Evolutionary conservation across 2,329 filamentous ascomycete genomes (phyloP).

Genomic region (Shiraia sp.): DNA sequence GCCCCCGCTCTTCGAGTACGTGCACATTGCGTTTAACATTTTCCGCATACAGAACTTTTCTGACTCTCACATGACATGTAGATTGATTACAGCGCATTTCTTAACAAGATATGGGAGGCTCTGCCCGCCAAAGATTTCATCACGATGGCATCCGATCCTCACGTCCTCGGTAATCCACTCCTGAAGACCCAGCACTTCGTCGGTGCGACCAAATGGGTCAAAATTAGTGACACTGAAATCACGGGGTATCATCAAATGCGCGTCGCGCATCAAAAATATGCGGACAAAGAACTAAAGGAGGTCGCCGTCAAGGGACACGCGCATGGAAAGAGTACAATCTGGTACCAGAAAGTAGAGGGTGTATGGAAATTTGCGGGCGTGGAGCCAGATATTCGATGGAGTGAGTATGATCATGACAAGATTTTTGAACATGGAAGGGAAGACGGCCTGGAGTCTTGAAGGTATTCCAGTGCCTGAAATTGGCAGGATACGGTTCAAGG

Average conservation of each 20-base stretch:
- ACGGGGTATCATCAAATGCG: constrained; percentile 13
- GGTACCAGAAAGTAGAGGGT: constrained; percentile 7
- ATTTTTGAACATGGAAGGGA: too few species aligned
- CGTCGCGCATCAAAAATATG: constrained; percentile 10
- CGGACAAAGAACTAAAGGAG: constrained; percentile 3
- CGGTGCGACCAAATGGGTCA: constrained; percentile 9
- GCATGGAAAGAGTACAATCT: constrained; percentile 2
- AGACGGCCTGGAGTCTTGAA: too few species aligned
- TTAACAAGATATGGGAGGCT: constrained; percentile 11
- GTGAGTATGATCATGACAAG: constrained; percentile 13
- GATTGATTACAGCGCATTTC: constrained; percentile 9
- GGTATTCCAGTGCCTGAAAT: too few species aligned
- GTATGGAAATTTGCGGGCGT: constrained; percentile 8
- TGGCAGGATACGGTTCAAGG: too few species aligned
- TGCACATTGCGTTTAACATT: background rate
- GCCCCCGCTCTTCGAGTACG: constrained; percentile 6
- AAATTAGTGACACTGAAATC: constrained; percentile 2
- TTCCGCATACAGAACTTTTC: background rate
- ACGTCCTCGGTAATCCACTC: constrained; percentile 11
- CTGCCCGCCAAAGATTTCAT: constrained; percentile 13
- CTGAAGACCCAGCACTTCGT: constrained; percentile 15
- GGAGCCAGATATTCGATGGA: constrained; percentile 4
- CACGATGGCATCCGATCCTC: constrained; percentile 6
- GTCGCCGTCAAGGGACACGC: constrained; percentile 6
- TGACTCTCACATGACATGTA: background rate